Base-by-base conservation (phyloP, 2,329 filamentous ascomycete genomes). In the Neopestalotiopsis sp. region DNA sequence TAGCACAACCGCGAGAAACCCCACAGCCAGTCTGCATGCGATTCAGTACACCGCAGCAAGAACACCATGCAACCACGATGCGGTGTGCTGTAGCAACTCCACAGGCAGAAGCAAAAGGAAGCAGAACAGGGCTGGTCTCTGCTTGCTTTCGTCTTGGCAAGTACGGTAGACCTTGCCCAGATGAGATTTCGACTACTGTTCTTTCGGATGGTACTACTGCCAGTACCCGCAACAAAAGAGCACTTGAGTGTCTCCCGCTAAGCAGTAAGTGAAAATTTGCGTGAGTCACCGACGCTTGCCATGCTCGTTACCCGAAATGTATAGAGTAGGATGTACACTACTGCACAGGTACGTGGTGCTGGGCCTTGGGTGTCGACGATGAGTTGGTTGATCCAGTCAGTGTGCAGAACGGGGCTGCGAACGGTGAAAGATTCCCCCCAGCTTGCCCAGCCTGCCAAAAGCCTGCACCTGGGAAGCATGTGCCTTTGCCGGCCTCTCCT, bases 211-310 rank as follows among this genome's bases (percentile, higher is more conserved):
- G 17, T 75, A 74, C 75, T 76, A 74, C 75, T 74, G 69, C 64
- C 14, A 40, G 68, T 65, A 61, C 66, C 63, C 61, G 28, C 69
- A 70, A 73, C 24, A 28, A 28, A 28, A 4, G 24, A 28, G 24
- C 24, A 28, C 24, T 28, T 28, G 24, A 4, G 24, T 28, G 24
- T 28, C 24, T 28, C 24, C 24, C 24, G 24, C 24, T 28, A 28
- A 28, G 24, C 24, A 72, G 69, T 75, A 68, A 72, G 69, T 74
- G 69, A 74, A 52, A 52, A 71, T 74, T 67, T 72, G 68, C 73
- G 73, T 78, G 76, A 78, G 72, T 78, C 76, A 78, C 73, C 75
- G 66, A 72, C 71, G 66, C 57, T 52, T 52, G 45, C n/a, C 10
- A 20, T 52, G 17, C n/a, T 67, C 57, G 57, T 38, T 38, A 10